Conservation (phyloP, 352 stramenopile species). For the Poterioochromonas sp. region DNA sequence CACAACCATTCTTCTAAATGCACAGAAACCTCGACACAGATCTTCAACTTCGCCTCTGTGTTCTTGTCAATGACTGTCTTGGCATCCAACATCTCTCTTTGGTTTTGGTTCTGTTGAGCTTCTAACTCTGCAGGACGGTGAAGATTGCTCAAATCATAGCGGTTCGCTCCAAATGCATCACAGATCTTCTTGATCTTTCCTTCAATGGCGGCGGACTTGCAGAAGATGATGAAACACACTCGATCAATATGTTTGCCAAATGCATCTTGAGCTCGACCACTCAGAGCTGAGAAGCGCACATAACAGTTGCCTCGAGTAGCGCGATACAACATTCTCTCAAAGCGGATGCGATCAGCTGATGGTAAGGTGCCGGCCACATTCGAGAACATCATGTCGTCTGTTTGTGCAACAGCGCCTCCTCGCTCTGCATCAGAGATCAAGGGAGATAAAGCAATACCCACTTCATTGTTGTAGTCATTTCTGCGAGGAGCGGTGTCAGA, state of each 20-base stretch:
- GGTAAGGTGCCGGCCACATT: conserved; percentile 44
- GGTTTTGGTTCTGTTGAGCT: conserved; percentile 78
- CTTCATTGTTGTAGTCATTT: conserved; percentile 32
- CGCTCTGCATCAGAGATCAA: conserved; percentile 24
- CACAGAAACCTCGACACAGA: conserved; percentile 81
- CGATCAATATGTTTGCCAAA: conserved; percentile 48
- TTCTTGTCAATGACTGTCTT: conserved; percentile 91
- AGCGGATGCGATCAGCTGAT: conserved; percentile 70
- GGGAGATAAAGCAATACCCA: conserved; percentile 24
- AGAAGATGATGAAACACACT: conserved; percentile 85
- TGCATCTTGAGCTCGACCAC: conserved; percentile 61
- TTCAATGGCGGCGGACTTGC: conserved; percentile 92
- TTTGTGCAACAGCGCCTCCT: conserved; percentile 42
- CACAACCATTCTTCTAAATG: conserved; percentile 92
- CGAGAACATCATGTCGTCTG: conserved; percentile 43
- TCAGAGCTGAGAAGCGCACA: conserved; percentile 87
- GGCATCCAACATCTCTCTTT: conserved; percentile 85
- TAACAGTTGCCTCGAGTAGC: conserved; percentile 97
- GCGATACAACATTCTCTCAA: conserved; percentile 97
- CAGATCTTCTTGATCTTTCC: conserved; percentile 96
- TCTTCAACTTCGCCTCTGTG: conserved; percentile 79
- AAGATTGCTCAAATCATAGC: conserved; percentile 81
- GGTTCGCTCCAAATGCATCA: conserved; percentile 88
- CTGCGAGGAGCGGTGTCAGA: conserved; percentile 36
- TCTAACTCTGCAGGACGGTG: conserved; percentile 53